Percentiles rank a stretch among this genome's conserved stretches.
Evolutionary conservation across 2,329 filamentous ascomycete genomes (phyloP).

Genomic region (Aspergillus texensis): DNA sequence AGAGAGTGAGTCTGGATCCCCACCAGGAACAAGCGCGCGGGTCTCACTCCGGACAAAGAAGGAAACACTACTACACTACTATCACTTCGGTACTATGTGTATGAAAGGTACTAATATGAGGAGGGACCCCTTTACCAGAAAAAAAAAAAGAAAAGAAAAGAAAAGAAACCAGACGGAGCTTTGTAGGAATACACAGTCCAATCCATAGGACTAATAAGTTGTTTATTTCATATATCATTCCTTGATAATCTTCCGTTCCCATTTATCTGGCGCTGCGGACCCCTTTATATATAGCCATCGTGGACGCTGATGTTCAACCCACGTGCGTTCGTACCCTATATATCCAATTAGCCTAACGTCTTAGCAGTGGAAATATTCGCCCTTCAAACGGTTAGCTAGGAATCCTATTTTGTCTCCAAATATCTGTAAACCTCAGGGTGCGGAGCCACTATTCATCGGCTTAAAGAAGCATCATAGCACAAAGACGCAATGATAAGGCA

Average conservation of each 20-base stretch:
- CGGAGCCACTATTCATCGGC: not conserved
- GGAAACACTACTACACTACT: not conserved
- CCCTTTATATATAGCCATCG: not conserved
- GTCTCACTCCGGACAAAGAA: not conserved
- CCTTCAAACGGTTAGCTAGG: no score
- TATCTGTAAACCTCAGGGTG: not conserved
- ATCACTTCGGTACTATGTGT: no score
- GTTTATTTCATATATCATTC: not conserved
- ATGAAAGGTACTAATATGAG: not conserved
- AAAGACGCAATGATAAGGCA: not conserved
- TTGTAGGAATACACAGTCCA: not conserved
- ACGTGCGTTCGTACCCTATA: not conserved
- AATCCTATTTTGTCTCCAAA: not conserved
- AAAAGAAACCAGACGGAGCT: not conserved
- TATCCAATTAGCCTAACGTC: not conserved
- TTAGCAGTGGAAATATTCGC: no score
- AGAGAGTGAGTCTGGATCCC: not conserved
- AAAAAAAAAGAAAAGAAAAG: not conserved
- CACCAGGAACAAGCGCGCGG: slow-evolving; percentile 3
- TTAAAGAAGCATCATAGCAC: not conserved
- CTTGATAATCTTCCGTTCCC: not conserved
- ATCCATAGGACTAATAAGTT: not conserved
- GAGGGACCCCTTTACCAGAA: not conserved
- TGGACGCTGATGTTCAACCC: not conserved
- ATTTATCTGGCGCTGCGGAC: not conserved